Evolutionary conservation across 1,284 basidiomycete genomes (phyloP).

Genomic region (Ceratorhiza oryzae-sativae): DNA sequence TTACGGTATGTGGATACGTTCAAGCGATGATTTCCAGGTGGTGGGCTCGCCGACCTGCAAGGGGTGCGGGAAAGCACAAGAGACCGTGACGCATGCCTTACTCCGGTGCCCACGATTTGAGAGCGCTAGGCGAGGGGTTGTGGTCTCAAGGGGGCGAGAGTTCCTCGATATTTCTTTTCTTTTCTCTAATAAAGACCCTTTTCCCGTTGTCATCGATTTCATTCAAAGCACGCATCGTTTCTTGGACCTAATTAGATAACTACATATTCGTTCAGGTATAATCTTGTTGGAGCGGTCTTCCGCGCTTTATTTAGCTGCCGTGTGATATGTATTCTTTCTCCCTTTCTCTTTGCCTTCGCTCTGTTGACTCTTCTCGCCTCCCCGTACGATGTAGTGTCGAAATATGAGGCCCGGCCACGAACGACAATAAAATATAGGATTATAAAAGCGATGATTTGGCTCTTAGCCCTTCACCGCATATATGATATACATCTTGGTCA

Average conservation of each 20-base stretch:
- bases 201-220: neutral
- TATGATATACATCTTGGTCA: too few relatives aligned
- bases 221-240: neutral
- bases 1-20: too few relatives aligned
- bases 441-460: too few relatives aligned
- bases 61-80: neutral
- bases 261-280: neutral
- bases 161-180: neutral
- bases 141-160: neutral
- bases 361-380: neutral
- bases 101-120: neutral
- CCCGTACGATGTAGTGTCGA: neutral
- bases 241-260: neutral
- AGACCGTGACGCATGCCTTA: constrained; percentile 3
- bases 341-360: neutral
- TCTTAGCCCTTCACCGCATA: too few relatives aligned
- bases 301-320: neutral
- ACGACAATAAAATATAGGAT: neutral
- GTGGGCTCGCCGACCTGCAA: neutral
- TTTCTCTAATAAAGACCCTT: neutral
- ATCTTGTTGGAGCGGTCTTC: neutral
- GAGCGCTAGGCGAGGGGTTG: neutral
- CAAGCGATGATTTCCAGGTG: too few relatives aligned
- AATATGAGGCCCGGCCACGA: neutral
- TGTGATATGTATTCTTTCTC: neutral